Evolutionary conservation across 495 filamentous ascomycete genomes (phyloP), one percentile per base, ranked within the genome.

Genomic region (Aspergillus conjunctus): DNA sequence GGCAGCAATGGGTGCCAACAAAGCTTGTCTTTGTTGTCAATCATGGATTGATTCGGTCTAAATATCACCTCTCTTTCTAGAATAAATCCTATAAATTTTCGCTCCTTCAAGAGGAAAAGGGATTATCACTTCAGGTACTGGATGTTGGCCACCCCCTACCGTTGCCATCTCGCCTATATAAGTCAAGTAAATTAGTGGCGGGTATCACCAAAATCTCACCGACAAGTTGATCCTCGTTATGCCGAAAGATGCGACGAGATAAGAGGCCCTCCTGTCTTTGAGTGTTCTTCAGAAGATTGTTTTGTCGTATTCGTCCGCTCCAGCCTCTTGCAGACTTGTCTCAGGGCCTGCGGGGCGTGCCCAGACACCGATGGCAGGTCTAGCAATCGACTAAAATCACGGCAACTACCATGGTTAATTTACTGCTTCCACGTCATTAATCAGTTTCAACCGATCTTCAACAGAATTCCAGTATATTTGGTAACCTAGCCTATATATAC

Each of bases 291-390:
- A 37, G 0, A 14, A 14, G 15, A 41, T 14, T 11, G 11, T 9
- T 12, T 41, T 51, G 26, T 32, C 31, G 44, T 51, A 22, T 56
- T 58, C 39, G 51, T 59, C 17, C 45, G 17, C 26, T n/a, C 21
- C 49, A 63, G 46, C 48, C 51, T 53, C 37, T 53, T 43, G 52
- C 43, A 31, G 48, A 17, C 52, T 56, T 37, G 33, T 59, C 37
- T 55, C 61, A 55, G 56, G 30, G 39, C 46, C 61, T 48, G 56
- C 33, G 56, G 61, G 51, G 56, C 60, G 9, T 39, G 53, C 53
- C 59, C 48, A 53, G 53, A 53, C 54, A 37, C 54, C 17, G 46
- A 51, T 59, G 30, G 56, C 52, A 46, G 56, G 51, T 51, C 51
- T 53, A 57, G 31, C 56, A 30, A 51, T 45, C 49, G 20, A 39